Evolutionary conservation across 805 yeast species (phyloP), one percentile per base, ranked within the genome.

Genomic region (Sungouiella blattae): DNA sequence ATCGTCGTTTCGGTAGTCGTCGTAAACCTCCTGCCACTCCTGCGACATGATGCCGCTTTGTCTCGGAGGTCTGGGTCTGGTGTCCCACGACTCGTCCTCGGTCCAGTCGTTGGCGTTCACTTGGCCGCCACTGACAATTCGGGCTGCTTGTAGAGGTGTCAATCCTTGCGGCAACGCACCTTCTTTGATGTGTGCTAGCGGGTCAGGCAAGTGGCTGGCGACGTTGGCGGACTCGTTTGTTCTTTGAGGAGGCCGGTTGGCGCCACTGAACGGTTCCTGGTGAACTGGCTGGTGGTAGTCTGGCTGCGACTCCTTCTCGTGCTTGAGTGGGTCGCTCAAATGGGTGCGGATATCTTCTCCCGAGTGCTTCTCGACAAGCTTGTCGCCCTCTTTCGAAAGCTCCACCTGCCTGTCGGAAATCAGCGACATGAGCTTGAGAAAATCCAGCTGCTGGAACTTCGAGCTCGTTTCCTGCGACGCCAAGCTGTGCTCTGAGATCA

Each of bases 1-100:
- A 38, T 67, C 72, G 39, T 67, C 67, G 43, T 64, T 53, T 35
- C 62, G 52, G 46, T 67, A 67, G 41, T 65, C 73, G 33, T 67
- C 71, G 37, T 50, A 67, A 18, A 64, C 57, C 32, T 66, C 69
- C 43, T 66, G 68, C 54, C 58, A 55, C 20, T 45, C 53, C 17
- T 45, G 44, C n/a, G 49, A 44, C 22, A 63, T 39, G n/a, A 63
- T 52, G 22, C 44, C 45, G 22, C 37, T 33, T 15, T 37, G 40
- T 17, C 24, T 26, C 27, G 27, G 33, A 11, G 18, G 29, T 1
- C 26, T 26, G 12, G 20, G 26, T 23, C 25, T 25, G 20, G 29
- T 28, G 22, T 35, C 39, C 48, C 57, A 53, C 35, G 49, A 49
- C n/a, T 42, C 52, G 26, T 60, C 67, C 32, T 64, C 69, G 43